Base-by-base conservation (phyloP, 164 flowering plant genomes). In the Berberis vulgaris region DNA sequence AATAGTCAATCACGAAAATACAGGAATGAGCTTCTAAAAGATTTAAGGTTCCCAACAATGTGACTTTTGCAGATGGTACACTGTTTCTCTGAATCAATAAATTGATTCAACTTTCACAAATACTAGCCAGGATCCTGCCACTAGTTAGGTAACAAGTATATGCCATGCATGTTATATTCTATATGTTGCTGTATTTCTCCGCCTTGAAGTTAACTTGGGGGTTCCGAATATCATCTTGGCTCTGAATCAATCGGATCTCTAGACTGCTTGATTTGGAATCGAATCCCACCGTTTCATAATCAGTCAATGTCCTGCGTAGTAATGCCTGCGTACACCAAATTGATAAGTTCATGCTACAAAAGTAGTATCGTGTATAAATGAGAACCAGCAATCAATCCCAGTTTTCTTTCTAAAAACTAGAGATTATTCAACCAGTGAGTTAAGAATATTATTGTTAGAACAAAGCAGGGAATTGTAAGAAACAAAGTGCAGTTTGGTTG, bases 231-330 rank as follows among this genome's bases (percentile, higher is more conserved):
- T 87, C 93, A 50, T 91, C 91, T 69, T 86, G 96, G 76, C 97
- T 94, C 74, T 94, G 97, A 57, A 94, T 82, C 78, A 94, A 66
- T 58, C 99, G 84, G 55, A 94, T 94, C 80, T 94, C 99, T 73
- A 94, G 79, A 70, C 96, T 87, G 80, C 96, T 91, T 60, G 99
- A 73, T 44, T 75, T 67, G 11, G 82, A 89, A 79, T 91, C 86
- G 59, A 78, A 88, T 41, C 96, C 96, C 6, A 79, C 90, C 1
- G 59, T 64, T 66, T 66, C 56, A 66, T 94, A 91, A 72, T 91
- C 96, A 39, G 67, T 57, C 26, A 91, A 26, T 5, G 99, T 94
- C 73, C 96, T 79, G 26, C 65, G 83, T 41, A 91, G 79, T 63
- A 94, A 66, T 45, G 96, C 96, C 99, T 94, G 88, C 76, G 76